Percentiles rank a stretch among this genome's conserved stretches.
These are phyloP conservation scores for Talaromyces stipitatus DNA, from an alignment of 495 filamentous ascomycete genomes.

Conservation along the genomic window DNA sequence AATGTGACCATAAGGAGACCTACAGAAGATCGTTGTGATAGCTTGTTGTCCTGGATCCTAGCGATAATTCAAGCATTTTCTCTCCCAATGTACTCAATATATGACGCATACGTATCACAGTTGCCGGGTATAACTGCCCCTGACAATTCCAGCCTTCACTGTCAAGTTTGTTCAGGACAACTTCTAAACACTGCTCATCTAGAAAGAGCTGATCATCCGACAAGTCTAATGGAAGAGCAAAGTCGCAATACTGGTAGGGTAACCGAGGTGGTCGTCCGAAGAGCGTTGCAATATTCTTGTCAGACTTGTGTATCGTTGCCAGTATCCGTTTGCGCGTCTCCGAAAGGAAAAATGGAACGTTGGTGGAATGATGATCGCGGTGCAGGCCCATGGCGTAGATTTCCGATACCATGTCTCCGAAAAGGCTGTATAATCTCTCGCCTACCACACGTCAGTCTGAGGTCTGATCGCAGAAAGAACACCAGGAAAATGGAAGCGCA, in stretches of 20 bases:
- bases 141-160: slow-evolving; percentile 39
- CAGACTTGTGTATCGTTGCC: slow-evolving; percentile 28
- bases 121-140: slow-evolving; percentile 16
- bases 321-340: slow-evolving; percentile 38
- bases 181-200: slow-evolving; percentile 21
- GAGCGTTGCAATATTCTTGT: slow-evolving; percentile 38
- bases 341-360: slow-evolving; percentile 29
- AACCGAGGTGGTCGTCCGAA: slow-evolving; percentile 43
- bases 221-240: slow-evolving; percentile 43
- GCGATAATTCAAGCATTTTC: slow-evolving; percentile 45
- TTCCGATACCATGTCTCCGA: slow-evolving; percentile 27
- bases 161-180: slow-evolving; percentile 24
- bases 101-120: slow-evolving; percentile 35
- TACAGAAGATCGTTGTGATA: slow-evolving; percentile 7
- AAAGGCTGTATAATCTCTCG: slow-evolving; percentile 33
- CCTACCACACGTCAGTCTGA: slow-evolving; percentile 1
- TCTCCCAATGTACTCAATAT: slow-evolving; percentile 34
- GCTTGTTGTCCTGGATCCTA: slow-evolving; percentile 18
- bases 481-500: neutral
- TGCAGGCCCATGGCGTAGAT: slow-evolving; percentile 17
- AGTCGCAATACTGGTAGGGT: slow-evolving; percentile 34
- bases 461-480: neutral
- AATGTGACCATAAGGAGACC: neutral
- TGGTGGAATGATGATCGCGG: neutral
- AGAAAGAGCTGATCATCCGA: slow-evolving; percentile 32